These are phyloP conservation scores for Chloris gayana DNA, from an alignment of 176 grass and related monocot species.

Conservation along the genomic window DNA sequence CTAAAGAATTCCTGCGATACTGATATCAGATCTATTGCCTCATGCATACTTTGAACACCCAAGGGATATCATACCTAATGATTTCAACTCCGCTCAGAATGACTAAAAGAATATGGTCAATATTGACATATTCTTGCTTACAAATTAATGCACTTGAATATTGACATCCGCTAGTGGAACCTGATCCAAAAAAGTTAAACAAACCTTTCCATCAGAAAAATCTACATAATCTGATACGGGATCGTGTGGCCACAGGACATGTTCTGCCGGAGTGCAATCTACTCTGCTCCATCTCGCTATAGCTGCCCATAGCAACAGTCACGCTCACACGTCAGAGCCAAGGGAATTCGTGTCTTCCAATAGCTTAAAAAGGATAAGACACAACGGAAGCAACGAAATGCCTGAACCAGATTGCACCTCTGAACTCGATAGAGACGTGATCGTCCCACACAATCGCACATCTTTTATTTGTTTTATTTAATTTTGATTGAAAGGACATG, in stretches of 20 bases:
- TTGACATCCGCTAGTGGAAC: not conserved
- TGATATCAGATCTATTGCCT: not conserved
- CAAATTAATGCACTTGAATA: not conserved
- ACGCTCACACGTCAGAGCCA: constrained; percentile 28
- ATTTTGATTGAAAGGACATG: no score
- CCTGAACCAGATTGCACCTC: constrained; percentile 54
- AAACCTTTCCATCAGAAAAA: not conserved
- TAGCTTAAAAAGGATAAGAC: constrained; percentile 33
- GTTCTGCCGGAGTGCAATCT: constrained; percentile 1
- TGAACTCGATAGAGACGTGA: constrained; percentile 6
- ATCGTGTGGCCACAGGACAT: constrained; percentile 25
- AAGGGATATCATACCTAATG: not conserved
- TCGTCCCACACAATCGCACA: not conserved
- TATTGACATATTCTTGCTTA: constrained; percentile 1
- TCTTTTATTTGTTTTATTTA: no score
- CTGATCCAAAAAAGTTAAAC: not conserved
- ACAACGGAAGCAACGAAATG: constrained; percentile 14
- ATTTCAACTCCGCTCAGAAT: not conserved
- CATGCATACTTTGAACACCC: not conserved
- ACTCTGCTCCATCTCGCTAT: not conserved
- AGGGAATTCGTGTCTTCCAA: constrained; percentile 37
- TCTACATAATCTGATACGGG: not conserved
- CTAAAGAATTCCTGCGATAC: not conserved
- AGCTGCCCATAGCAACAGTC: constrained; percentile 4
- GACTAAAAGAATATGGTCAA: not conserved